Evolutionary conservation across 805 yeast genomes (phyloP).

Genomic region (Deakozyma indianensis): DNA sequence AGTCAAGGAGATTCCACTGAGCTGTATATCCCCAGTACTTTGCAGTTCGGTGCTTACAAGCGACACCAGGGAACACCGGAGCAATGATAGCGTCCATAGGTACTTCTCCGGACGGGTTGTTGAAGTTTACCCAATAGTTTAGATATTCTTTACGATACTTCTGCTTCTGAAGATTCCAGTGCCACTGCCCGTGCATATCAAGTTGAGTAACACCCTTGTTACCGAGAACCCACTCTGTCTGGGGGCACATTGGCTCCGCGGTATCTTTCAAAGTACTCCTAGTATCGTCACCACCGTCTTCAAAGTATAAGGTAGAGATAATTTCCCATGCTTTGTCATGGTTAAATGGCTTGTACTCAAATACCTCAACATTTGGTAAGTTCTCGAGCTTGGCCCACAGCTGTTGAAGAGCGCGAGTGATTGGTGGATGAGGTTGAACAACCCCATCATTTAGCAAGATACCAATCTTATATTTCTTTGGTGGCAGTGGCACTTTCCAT

Average conservation of each 20-base stretch:
- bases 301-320: conserved; percentile 30
- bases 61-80: conserved; percentile 42
- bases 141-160: conserved; percentile 41
- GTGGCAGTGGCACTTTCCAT: conserved; percentile 32
- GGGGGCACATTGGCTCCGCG: conserved; percentile 56
- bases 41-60: conserved; percentile 50
- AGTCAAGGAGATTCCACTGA: conserved; percentile 56
- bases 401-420: conserved; percentile 29
- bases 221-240: conserved; percentile 41
- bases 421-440: conserved; percentile 36
- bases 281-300: conserved; percentile 56
- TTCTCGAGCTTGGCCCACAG: conserved; percentile 15
- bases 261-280: conserved; percentile 36
- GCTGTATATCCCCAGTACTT: conserved; percentile 75
- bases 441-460: conserved; percentile 28
- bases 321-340: conserved; percentile 17
- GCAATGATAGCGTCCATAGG: neutral
- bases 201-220: conserved; percentile 19
- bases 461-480: conserved; percentile 19
- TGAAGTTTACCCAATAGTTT: conserved; percentile 44
- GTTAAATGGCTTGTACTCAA: conserved; percentile 14
- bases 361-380: conserved; percentile 11
- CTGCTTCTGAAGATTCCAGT: conserved; percentile 43
- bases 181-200: conserved; percentile 22
- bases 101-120: conserved; percentile 20